phyloP scores from a whole-genome alignment of 2,329 filamentous ascomycete genomes.

The Epichloe aotearoae region DNA sequence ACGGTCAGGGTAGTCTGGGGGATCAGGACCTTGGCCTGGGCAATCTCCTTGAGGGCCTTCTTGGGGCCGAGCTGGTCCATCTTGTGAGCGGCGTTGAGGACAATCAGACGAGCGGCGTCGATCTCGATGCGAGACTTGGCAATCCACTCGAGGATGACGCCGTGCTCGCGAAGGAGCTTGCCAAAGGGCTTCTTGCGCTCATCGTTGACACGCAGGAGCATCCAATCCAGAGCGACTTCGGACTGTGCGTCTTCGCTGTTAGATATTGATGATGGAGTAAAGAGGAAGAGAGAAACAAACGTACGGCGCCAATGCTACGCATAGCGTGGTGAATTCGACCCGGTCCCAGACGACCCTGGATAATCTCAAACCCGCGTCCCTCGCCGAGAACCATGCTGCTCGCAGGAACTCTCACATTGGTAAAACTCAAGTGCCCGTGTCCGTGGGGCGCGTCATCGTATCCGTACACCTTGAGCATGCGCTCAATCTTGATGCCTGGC shows the following conservation, averaged over 20 bases:
- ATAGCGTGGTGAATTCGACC: slow-evolving; percentile 97
- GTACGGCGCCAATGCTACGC: slow-evolving; percentile 75
- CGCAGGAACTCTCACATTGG: slow-evolving; percentile 76
- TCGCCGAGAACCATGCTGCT: slow-evolving; percentile 81
- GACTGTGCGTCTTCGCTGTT: slow-evolving; percentile 31
- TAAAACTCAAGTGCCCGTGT: slow-evolving; percentile 83
- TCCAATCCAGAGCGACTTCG: slow-evolving; percentile 85
- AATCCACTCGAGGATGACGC: slow-evolving; percentile 90
- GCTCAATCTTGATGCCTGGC: slow-evolving; percentile 79
- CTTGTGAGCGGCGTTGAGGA: slow-evolving; percentile 88
- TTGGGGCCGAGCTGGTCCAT: slow-evolving; percentile 88
- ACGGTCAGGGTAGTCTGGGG: slow-evolving; percentile 71
- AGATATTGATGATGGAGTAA: not conserved
- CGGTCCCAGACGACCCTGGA: slow-evolving; percentile 89
- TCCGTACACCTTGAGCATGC: slow-evolving; percentile 88
- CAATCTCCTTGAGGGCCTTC: slow-evolving; percentile 82
- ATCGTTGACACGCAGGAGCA: slow-evolving; percentile 91
- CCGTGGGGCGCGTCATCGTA: slow-evolving; percentile 98
- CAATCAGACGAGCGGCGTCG: slow-evolving; percentile 76
- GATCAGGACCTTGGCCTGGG: slow-evolving; percentile 85
- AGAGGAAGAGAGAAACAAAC: slow-evolving; percentile 16
- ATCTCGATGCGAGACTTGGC: slow-evolving; percentile 88
- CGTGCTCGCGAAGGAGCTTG: slow-evolving; percentile 75
- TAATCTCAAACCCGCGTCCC: slow-evolving; percentile 93
- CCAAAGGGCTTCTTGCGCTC: slow-evolving; percentile 82